A percentile compares a stretch with the other conserved stretches of the same genome.
Evolutionary conservation across 495 filamentous ascomycete genomes (phyloP).

Genomic region (Schizothecium vesticola): DNA sequence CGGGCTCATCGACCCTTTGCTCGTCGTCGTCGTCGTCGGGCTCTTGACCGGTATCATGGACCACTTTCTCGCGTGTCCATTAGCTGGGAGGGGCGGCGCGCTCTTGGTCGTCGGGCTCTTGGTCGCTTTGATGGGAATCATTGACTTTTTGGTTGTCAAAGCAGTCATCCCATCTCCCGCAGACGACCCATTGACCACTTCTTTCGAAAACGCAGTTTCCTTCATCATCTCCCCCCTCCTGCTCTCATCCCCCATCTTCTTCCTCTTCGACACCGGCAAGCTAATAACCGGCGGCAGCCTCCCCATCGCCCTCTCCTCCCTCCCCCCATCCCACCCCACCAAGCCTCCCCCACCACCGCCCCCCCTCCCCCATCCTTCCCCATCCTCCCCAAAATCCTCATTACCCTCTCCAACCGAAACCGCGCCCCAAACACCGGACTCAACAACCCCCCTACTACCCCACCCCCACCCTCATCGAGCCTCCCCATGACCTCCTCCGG

Average conservation of each 20-base stretch:
- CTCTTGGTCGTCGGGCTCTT: not conserved
- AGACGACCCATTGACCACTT: no score
- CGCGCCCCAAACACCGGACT: slow-evolving; percentile 33
- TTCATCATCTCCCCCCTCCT: not conserved
- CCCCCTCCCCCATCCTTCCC: not conserved
- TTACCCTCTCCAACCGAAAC: slow-evolving; percentile 28
- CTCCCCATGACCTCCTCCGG: slow-evolving; percentile 18
- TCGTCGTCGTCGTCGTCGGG: slow-evolving; percentile 2
- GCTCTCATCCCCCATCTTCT: not conserved
- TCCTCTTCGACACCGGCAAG: not conserved
- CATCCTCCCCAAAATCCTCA: slow-evolving; percentile 22
- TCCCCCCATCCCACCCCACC: not conserved
- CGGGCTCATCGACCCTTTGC: slow-evolving; percentile 1
- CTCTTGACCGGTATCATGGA: not conserved
- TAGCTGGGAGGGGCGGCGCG: not conserved
- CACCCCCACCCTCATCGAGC: no score
- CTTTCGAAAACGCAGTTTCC: not conserved
- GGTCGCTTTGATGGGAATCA: not conserved
- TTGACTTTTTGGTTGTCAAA: not conserved
- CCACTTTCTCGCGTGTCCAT: not conserved
- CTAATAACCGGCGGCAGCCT: not conserved
- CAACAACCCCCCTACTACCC: slow-evolving; percentile 16
- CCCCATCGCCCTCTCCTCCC: not conserved
- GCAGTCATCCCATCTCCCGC: not conserved
- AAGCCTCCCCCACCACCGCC: not conserved